Evolutionary conservation across 805 yeast genomes (phyloP), one percentile per base, ranked within the genome.

Genomic region (Myxozyma sirexii): DNA sequence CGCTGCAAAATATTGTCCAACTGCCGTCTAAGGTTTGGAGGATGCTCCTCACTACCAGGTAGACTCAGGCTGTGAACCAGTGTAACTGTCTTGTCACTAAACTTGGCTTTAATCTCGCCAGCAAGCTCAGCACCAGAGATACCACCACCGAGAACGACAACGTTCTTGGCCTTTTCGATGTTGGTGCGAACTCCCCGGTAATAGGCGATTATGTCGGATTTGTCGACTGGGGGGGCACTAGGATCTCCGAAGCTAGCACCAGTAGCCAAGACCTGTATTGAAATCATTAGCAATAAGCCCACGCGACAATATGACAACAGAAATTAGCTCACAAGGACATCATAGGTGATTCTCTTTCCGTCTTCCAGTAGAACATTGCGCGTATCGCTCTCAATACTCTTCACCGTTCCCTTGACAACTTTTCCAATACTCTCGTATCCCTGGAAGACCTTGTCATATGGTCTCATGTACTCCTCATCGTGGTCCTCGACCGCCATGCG

Each of bases 71-170:
- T 57, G 60, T 63, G 69, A 10, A 60, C 53, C 6, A 70, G 52
- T 13, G 54, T 70, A 6, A 81, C 77, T 4, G 65, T 67, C 62
- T 78, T 77, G 10, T 15, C 29, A 1, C 76, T 75, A 61, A 70
- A 77, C 26, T 68, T 66, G 46, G 67, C 72, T 51, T 73, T 78
- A 48, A 81, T 69, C 57, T 81, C 84, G 26, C 78, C 81, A 2
- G 82, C 80, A 21, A 78, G 70, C 66, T 81, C 84, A 43, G 79
- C 75, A 1, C 84, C 84, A 24, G 79, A 69, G 0, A 83, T 80
- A 17, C 85, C 85, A 13, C 79, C 84, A 3, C 85, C 85, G 54
- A 80, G 76, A 5, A 78, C 71, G 5, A 80, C 76, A 13, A 82
- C 74, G 5, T 67, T 71, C 4, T 76, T 68, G 13, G 79, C 74